Conservation (phyloP, 768 basidiomycete genomes). For the Pulveroboletus sp. region DNA sequence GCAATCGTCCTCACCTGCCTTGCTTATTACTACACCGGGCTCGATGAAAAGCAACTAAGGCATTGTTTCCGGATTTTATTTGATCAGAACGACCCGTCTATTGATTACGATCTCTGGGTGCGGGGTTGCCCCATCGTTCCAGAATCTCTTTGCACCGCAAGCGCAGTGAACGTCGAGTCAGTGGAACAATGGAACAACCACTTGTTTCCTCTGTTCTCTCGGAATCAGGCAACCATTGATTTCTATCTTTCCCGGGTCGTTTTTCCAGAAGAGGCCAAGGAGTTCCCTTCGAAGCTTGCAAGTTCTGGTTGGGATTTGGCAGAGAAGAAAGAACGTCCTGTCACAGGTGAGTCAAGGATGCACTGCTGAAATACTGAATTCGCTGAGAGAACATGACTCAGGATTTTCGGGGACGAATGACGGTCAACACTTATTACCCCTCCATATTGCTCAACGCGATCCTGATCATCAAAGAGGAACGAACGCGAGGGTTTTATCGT, state of each 20-base stretch:
- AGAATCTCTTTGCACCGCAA: slow-evolving; percentile 25
- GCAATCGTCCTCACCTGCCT: slow-evolving; percentile 11
- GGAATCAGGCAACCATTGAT: slow-evolving; percentile 27
- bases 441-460: slow-evolving; percentile 25
- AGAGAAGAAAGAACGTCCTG: background rate
- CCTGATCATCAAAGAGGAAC: slow-evolving; percentile 11
- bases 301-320: slow-evolving; percentile 13
- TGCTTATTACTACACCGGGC: slow-evolving; percentile 25
- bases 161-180: slow-evolving; percentile 42
- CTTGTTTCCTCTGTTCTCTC: slow-evolving; percentile 34
- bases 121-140: slow-evolving; percentile 28
- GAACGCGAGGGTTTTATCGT: slow-evolving; percentile 12
- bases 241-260: slow-evolving; percentile 47
- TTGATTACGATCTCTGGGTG: slow-evolving; percentile 19
- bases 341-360: background rate
- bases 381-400: slow-evolving; percentile 8
- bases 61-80: slow-evolving; percentile 13
- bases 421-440: slow-evolving; percentile 33
- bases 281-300: slow-evolving; percentile 19
- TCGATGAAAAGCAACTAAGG: slow-evolving; percentile 17
- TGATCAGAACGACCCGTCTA: slow-evolving; percentile 16
- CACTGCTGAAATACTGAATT: background rate
- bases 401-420: slow-evolving; percentile 40
- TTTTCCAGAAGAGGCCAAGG: slow-evolving; percentile 40
- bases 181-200: slow-evolving; percentile 22